phyloP scores from a whole-genome alignment of 2,329 filamentous ascomycete species.

The Hymenoscyphus repandus region DNA sequence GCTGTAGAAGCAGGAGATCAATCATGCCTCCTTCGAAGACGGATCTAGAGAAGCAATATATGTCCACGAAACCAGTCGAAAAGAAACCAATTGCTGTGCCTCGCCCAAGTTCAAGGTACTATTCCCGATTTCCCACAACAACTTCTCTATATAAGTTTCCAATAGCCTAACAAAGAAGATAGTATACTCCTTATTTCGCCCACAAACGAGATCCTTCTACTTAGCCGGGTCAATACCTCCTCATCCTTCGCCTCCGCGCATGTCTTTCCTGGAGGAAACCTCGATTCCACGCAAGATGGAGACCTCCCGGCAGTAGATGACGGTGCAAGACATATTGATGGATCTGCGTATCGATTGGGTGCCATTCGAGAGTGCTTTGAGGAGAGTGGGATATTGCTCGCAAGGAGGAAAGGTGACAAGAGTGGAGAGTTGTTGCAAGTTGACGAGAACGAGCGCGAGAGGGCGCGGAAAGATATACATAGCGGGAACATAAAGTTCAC shows the following conservation, averaged over 20 bases:
- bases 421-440: conserved; percentile 57
- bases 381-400: conserved; percentile 81
- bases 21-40: conserved; percentile 7
- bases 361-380: conserved; percentile 92
- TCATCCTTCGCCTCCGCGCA: conserved; percentile 85
- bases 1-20: background rate
- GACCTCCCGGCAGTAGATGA: conserved; percentile 41
- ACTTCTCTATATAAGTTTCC: background rate
- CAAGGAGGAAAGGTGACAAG: conserved; percentile 35
- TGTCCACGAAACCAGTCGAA: conserved; percentile 21
- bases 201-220: conserved; percentile 77
- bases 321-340: conserved; percentile 61
- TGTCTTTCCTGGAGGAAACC: conserved; percentile 89
- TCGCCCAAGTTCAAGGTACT: conserved; percentile 59
- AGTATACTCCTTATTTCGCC: conserved; percentile 83
- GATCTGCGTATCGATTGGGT: conserved; percentile 68
- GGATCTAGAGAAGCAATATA: conserved; percentile 28
- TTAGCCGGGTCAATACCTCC: conserved; percentile 79
- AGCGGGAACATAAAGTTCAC: conserved; percentile 57
- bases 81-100: conserved; percentile 38
- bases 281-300: conserved; percentile 74
- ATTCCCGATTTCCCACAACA: background rate
- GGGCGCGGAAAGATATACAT: conserved; percentile 66
- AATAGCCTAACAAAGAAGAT: conserved; percentile 1
- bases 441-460: conserved; percentile 52